phyloP scores from a whole-genome alignment of 2,329 filamentous ascomycete genomes.

The Elsinoe ampelina region DNA sequence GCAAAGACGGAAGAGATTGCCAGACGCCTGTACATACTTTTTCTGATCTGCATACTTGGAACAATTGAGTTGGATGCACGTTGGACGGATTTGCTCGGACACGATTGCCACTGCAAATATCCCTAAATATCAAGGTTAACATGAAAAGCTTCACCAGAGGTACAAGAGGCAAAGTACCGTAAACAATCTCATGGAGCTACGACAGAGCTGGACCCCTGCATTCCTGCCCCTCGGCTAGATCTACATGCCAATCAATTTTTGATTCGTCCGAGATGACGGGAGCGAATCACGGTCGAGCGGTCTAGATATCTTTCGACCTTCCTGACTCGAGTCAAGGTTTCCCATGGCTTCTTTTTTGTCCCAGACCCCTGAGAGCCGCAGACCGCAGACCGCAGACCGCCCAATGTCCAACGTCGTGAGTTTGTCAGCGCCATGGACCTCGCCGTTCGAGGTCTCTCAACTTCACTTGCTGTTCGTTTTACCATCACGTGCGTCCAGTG shows the following conservation, averaged over 20 bases:
- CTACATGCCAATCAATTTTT: neutral
- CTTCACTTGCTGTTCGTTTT: neutral
- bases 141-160: neutral
- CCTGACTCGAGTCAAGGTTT: slow-evolving; percentile 7
- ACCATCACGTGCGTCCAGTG: neutral
- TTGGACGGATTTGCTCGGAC: neutral
- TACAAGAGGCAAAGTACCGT: neutral
- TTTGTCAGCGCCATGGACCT: slow-evolving; percentile 4
- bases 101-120: neutral
- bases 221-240: neutral
- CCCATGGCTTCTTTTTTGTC: neutral
- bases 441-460: neutral
- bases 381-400: neutral
- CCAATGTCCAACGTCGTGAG: neutral
- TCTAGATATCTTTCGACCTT: neutral
- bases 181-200: neutral
- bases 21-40: neutral
- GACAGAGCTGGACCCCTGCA: neutral
- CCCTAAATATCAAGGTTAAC: neutral
- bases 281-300: neutral
- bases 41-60: neutral
- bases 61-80: neutral
- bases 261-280: neutral
- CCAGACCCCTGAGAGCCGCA: slow-evolving; percentile 2
- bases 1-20: neutral